Base-by-base conservation (phyloP, 495 filamentous ascomycete species). In the Patellaria atrata region DNA sequence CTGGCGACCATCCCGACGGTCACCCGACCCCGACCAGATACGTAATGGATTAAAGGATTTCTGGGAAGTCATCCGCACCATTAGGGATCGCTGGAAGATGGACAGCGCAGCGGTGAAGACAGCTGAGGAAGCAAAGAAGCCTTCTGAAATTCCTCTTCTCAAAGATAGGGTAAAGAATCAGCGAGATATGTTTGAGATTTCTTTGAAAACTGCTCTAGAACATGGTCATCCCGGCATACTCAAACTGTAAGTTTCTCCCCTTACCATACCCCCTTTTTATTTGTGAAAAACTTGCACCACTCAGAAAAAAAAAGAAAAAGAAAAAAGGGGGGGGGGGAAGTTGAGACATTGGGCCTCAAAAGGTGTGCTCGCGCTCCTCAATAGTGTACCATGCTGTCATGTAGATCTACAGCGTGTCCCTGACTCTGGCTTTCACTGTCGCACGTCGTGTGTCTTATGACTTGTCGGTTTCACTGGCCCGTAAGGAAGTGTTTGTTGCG, bases 141-240 rank as follows among this genome's bases (percentile, higher is more conserved):
- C 43, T 47, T 67, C 27, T 60, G 58, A 66, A 35, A 42, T 62
- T 19, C 61, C 65, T 5, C 50, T 61, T 33, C 53, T 71, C 16
- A 57, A 61, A 32, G 47, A 52, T 37, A 53, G 58, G 3, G 72
- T 73, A 20, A 57, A 64, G n/a, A 53, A 62, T 31, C 70, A 75
- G 39, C 67, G 73, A 15, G 64, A 66, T 31, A 61, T 68, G 22
- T 60, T 81, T 44, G 63, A 77, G 34, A 52, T 59, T 19, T 74
- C 74, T n/a, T 60, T 79, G 21, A 62, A 55, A 30, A 57, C 74
- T 30, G 66, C 73, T 12, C 36, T 77, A 34, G 62, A 70, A 18
- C 62, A 65, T 48, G 77, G 75, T 11, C 76, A 83, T 47, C 63
- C 63, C 15, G 62, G 65, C 17, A 72, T 82, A 34, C 51, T 85